These are phyloP conservation scores for Russula sp. DNA, from an alignment of 768 basidiomycete genomes.

Conservation along the genomic window DNA sequence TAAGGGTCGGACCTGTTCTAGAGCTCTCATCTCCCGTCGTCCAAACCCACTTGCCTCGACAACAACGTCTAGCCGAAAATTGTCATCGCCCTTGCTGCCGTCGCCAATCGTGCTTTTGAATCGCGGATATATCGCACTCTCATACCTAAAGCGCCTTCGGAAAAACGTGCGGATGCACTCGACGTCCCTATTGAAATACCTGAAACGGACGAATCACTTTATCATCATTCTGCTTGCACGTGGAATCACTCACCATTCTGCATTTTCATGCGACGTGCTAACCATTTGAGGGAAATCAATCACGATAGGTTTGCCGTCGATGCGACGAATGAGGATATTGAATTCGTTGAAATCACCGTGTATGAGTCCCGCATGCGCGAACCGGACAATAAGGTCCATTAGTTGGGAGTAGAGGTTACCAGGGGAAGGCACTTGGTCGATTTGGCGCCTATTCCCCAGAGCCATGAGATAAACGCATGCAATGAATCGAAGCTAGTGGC, in stretches of 20 bases:
- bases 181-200: conserved; percentile 99
- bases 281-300: conserved; percentile 99
- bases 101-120: conserved; percentile 63
- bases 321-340: conserved; percentile 88
- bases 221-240: neutral
- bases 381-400: conserved; percentile 95
- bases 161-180: conserved; percentile 95
- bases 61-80: conserved; percentile 77
- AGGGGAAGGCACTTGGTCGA: conserved; percentile 75
- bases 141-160: conserved; percentile 84
- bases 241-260: conserved; percentile 71
- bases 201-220: conserved; percentile 30
- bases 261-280: conserved; percentile 92
- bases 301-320: conserved; percentile 70
- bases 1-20: conserved; percentile 66
- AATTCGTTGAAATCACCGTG: conserved; percentile 99
- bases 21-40: conserved; percentile 68
- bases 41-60: conserved; percentile 94
- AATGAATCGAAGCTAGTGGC: conserved; percentile 4
- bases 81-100: conserved; percentile 33
- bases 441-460: conserved; percentile 61
- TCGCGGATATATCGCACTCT: conserved; percentile 81
- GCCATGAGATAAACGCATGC: neutral
- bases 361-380: conserved; percentile 91
- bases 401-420: conserved; percentile 85